Evolutionary conservation across 2,329 filamentous ascomycete species (phyloP).

Genomic region (Parastagonospora nodorum): DNA sequence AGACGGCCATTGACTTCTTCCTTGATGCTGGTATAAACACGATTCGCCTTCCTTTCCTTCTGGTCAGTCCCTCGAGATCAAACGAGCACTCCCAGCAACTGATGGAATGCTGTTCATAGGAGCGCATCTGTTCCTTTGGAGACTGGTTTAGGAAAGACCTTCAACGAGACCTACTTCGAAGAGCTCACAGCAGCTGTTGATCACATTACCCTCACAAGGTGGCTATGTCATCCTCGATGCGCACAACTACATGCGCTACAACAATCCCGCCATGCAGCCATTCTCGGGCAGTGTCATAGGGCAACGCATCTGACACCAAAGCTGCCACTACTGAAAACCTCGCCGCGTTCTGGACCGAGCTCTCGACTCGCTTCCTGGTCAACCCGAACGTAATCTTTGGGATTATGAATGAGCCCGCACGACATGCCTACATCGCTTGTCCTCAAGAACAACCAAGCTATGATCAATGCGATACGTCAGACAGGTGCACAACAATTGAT

Average conservation of each 20-base stretch:
- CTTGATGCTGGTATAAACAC: constrained; percentile 29
- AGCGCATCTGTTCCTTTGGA: constrained; percentile 56
- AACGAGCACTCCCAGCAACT: constrained; percentile 1
- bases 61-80: constrained; percentile 9
- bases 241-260: constrained; percentile 60
- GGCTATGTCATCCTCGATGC: constrained; percentile 57
- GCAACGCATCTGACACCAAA: constrained; percentile 51
- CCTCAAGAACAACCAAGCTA: constrained; percentile 55
- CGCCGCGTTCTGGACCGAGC: constrained; percentile 56
- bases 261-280: constrained; percentile 57
- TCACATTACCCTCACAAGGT: constrained; percentile 56
- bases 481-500: constrained; percentile 54
- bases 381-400: constrained; percentile 56
- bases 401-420: constrained; percentile 59
- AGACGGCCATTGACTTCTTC: constrained; percentile 40
- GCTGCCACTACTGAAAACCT: constrained; percentile 56
- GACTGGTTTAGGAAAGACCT: constrained; percentile 54
- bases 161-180: constrained; percentile 58
- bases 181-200: constrained; percentile 55
- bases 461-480: constrained; percentile 53
- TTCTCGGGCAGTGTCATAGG: constrained; percentile 57
- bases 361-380: constrained; percentile 51
- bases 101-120: constrained; percentile 25
- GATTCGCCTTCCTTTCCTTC: constrained; percentile 56
- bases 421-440: constrained; percentile 55